Base-by-base conservation (phyloP, 768 basidiomycete genomes). In the Cystofilobasidium ferigula region DNA sequence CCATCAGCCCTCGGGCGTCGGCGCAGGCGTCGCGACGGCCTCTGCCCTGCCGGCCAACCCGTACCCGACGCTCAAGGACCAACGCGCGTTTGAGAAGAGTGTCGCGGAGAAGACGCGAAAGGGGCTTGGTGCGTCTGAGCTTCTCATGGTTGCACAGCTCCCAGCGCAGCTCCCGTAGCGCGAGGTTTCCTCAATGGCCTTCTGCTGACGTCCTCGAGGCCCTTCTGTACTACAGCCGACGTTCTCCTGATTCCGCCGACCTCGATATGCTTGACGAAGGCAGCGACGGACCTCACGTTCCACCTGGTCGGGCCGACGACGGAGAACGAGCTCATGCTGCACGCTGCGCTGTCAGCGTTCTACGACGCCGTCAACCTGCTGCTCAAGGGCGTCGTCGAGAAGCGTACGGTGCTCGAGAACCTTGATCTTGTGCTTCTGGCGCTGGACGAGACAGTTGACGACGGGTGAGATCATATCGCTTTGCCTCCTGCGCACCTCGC, bases 241-340 rank as follows among this genome's bases (percentile, higher is more conserved):
- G 92, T 98, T 73, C 89, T 93, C 73, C 82, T 89, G 43, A 48
- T 95, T 85, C 79, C 91, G 86, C 77, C 85, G 82, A 22, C 88
- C 89, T 73, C 82, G 32, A 56, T 97, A n/a, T 87, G 87, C 48
- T 83, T 98, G 32, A 94, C 94, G 80, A 88, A 87, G 70, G 88
- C 95, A 73, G 90, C 93, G 22, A 84, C 94, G 58, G 95, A 99
- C 80, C 84, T 99, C 72, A 87, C 92, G 62, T 84, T 97, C 76
- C 95, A 95, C 81, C 83, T 98, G 72, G 82, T 97, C 72, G 90
- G 89, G 18, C 85, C 86, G 5, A 82, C 89, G 9, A 79, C 80
- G 1, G 92, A 95, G 78, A 99, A 99, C 77, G 95, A 99, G 76
- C 83, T 98, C 62, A 95, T 97, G 89, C 84, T 98, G 40, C 83